Base-by-base conservation (phyloP, 2,329 filamentous ascomycete species). In the Thielaviopsis euricoi region DNA sequence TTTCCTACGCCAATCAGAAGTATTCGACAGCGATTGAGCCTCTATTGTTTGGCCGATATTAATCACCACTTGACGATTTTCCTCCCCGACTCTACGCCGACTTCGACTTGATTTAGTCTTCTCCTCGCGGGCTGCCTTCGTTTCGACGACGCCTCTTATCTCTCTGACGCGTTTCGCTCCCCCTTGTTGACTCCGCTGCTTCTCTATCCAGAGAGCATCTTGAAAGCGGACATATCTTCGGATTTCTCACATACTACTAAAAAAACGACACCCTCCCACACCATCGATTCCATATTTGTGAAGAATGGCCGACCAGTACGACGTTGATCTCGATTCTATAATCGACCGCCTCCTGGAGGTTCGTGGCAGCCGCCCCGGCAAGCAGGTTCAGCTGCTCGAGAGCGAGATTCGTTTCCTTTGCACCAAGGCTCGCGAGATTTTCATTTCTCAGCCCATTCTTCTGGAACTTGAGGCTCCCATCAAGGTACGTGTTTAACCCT, bases 241-340 rank as follows among this genome's bases (percentile, higher is more conserved):
- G 43, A 19, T 51, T 23, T 43, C 33, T 23, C 37, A 22, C 33
- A 21, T 12, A 40, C 48, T 10, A 40, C 22, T 6, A 55, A 56
- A 43, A 17, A 23, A n/a, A 33, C 23, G 10, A 21, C 13, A 22
- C 23, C 10, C n/a, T 10, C 48, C 25, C 2, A 50, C 46, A 26
- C 33, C 37, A n/a, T 52, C 7, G 15, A 33, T 51, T 56, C 25
- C 19, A 19, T 10, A 21, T 23, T 55, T 22, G 23, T 13, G 19
- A 52, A 56, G 23, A 69, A 85, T 76, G 83, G 77, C 78, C 70
- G 78, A 81, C 71, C 78, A 81, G 71, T 76, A 89, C 75, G 91
- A 97, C 75, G 88, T 97, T 76, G 91, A 97, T 77, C 81, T 98
- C 76, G 93, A 98, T 75, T 96, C 90, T 69, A 95, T 97, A 83